Percentiles rank a stretch among this genome's conserved stretches.
phyloP scores from a whole-genome alignment of 495 filamentous ascomycete genomes.

The Poronia punctata region DNA sequence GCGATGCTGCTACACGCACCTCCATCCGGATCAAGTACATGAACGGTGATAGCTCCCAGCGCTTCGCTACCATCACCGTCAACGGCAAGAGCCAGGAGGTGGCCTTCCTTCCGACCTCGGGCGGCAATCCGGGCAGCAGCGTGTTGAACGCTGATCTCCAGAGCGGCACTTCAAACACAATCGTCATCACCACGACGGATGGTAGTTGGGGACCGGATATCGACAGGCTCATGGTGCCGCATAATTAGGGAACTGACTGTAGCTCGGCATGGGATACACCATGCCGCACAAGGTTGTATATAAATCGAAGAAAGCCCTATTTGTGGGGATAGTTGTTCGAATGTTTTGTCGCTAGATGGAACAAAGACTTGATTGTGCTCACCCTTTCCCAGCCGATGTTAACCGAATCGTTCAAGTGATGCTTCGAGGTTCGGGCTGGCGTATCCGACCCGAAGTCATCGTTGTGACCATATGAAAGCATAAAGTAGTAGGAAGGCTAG shows the following conservation, averaged over 20 bases:
- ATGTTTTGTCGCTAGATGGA: too few species aligned
- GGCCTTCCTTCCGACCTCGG: conserved; percentile 40
- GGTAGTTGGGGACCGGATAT: conserved; percentile 50
- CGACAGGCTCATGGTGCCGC: conserved; percentile 49
- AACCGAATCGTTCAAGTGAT: too few species aligned
- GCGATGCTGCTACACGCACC: conserved; percentile 37
- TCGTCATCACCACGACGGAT: conserved; percentile 42
- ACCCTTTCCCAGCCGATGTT: too few species aligned
- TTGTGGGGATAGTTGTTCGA: too few species aligned
- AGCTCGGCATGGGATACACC: too few species aligned
- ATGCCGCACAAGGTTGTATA: too few species aligned
- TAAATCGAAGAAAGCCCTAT: too few species aligned
- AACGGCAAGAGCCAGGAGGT: conserved; percentile 42
- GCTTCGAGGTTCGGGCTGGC: too few species aligned
- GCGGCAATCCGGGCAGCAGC: conserved; percentile 27
- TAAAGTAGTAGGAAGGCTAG: too few species aligned
- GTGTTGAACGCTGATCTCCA: conserved; percentile 37
- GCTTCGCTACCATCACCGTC: conserved; percentile 49
- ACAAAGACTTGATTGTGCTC: too few species aligned
- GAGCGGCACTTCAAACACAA: conserved; percentile 34
- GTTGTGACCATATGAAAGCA: too few species aligned
- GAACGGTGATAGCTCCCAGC: conserved; percentile 45
- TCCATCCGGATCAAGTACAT: conserved; percentile 48
- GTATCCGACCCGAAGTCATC: too few species aligned
- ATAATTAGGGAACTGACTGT: conserved; percentile 4